A percentile compares a stretch with the other conserved stretches of the same genome.
These are phyloP conservation scores for Ciborinia camelliae DNA, from an alignment of 2,329 filamentous ascomycete species.

Conservation along the genomic window DNA sequence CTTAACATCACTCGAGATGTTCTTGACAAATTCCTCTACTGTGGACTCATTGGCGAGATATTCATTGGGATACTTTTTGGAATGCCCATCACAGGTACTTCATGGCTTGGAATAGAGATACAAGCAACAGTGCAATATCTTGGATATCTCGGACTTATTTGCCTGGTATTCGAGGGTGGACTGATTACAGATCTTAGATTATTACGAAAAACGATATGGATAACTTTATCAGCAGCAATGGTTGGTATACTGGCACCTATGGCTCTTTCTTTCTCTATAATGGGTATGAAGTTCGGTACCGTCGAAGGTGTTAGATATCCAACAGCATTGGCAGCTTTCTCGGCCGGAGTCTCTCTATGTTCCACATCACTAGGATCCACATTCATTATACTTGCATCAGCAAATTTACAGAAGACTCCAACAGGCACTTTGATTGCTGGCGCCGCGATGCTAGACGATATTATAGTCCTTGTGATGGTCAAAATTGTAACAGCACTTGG, in stretches of 20 bases:
- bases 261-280: conserved; percentile 3
- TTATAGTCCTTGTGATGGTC: conserved; percentile 16
- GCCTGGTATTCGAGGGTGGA: conserved; percentile 18
- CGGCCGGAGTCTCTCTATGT: conserved; percentile 15
- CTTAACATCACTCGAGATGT: conserved; percentile 11
- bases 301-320: neutral
- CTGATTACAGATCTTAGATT: conserved; percentile 12
- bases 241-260: conserved; percentile 8
- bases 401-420: conserved; percentile 17
- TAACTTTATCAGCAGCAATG: neutral
- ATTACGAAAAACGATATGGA: conserved; percentile 9
- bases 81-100: conserved; percentile 10
- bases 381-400: conserved; percentile 14
- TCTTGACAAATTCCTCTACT: conserved; percentile 15
- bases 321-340: conserved; percentile 14
- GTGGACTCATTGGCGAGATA: conserved; percentile 16
- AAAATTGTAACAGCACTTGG: conserved; percentile 14
- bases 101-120: neutral
- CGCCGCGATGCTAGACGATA: conserved; percentile 14
- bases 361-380: conserved; percentile 16
- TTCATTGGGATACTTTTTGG: conserved; percentile 12
- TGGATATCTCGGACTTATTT: conserved; percentile 14
- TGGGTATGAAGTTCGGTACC: conserved; percentile 1
- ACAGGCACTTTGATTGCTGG: conserved; percentile 13
- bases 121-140: conserved; percentile 17